A percentile compares a stretch with the other conserved stretches of the same genome.
Evolutionary conservation across 2,329 filamentous ascomycete species (phyloP).

Genomic region (Fusarium metavorans): DNA sequence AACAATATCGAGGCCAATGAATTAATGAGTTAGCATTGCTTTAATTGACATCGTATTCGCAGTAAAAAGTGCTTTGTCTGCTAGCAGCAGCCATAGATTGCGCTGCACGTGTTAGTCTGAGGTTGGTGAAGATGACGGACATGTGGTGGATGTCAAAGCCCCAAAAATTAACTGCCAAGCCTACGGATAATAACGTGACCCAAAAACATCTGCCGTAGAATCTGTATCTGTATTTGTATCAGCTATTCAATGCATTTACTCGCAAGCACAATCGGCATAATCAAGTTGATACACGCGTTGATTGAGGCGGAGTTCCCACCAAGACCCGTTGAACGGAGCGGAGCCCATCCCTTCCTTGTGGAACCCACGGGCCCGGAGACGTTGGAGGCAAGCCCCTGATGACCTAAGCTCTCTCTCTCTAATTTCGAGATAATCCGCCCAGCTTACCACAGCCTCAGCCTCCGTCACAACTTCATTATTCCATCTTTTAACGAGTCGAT

Average conservation of each 20-base stretch:
- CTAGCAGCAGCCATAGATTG: background rate
- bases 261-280: background rate
- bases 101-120: background rate
- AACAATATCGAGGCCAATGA: background rate
- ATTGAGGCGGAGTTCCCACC: conserved; percentile 28
- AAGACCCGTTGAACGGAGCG: conserved; percentile 13
- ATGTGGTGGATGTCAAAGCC: background rate
- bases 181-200: background rate
- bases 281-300: conserved; percentile 23
- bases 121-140: background rate
- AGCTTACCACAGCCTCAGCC: conserved; percentile 8
- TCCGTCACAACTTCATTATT: conserved; percentile 2
- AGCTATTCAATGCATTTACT: background rate
- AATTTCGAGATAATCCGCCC: conserved; percentile 22
- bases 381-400: conserved; percentile 39
- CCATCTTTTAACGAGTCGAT: background rate
- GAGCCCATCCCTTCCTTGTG: conserved; percentile 24
- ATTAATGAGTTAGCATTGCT: background rate
- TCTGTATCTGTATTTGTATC: background rate
- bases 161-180: background rate
- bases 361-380: conserved; percentile 14
- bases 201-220: background rate
- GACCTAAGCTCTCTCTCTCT: conserved; percentile 36
- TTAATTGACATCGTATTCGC: background rate
- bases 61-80: background rate